phyloP scores from a whole-genome alignment of 257 asterid genomes.

The Ligustrum vulgare region DNA sequence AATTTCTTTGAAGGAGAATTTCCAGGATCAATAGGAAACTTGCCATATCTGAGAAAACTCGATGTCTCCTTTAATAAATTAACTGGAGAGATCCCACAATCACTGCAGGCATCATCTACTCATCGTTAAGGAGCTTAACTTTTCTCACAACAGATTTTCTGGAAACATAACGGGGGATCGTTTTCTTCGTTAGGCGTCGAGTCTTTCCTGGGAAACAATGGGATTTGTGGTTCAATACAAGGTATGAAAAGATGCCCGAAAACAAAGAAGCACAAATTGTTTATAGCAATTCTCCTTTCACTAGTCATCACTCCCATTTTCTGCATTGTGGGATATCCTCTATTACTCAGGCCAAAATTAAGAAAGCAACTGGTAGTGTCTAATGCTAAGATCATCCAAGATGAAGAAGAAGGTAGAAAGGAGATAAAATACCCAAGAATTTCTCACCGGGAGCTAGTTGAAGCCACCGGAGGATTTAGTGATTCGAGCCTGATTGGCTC shows the following conservation, averaged over 20 bases:
- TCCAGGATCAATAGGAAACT: constrained; percentile 50
- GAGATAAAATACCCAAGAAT: constrained; percentile 62
- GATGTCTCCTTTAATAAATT: constrained; percentile 65
- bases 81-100: constrained; percentile 51
- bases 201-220: constrained; percentile 59
- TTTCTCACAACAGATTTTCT: constrained; percentile 55
- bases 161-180: constrained; percentile 62
- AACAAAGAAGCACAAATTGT: constrained; percentile 36
- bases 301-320: constrained; percentile 54
- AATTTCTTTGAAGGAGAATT: constrained; percentile 52
- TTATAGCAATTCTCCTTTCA: constrained; percentile 61
- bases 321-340: constrained; percentile 54
- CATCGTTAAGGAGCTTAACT: constrained; percentile 47
- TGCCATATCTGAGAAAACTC: constrained; percentile 58
- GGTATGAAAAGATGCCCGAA: constrained; percentile 48
- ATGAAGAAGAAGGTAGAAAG: constrained; percentile 38
- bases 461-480: constrained; percentile 72
- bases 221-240: constrained; percentile 57
- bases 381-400: constrained; percentile 25
- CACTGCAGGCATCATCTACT: constrained; percentile 45
- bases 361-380: constrained; percentile 30
- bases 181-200: constrained; percentile 39
- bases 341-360: constrained; percentile 42
- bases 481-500: constrained; percentile 59
- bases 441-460: constrained; percentile 57